phyloP scores from a whole-genome alignment of 2,329 filamentous ascomycete species.

The Phyllosticta ampelicida region DNA sequence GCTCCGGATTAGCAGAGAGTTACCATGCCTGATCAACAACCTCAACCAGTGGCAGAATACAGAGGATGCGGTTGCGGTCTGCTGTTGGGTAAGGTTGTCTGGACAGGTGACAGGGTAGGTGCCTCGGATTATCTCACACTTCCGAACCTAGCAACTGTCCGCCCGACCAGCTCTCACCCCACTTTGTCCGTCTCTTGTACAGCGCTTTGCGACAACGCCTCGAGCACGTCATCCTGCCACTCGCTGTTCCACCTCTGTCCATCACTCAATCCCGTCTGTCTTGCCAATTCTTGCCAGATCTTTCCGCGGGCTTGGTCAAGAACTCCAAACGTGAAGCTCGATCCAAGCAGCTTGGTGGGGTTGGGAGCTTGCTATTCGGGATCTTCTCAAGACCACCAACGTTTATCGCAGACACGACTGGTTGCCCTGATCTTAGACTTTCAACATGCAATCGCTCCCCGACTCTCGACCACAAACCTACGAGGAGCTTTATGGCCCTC shows the following conservation, averaged over 20 bases:
- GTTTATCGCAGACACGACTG: neutral
- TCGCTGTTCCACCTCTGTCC: neutral
- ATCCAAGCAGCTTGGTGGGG: neutral
- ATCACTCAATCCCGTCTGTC: neutral
- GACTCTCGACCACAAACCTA: slow-evolving; percentile 81
- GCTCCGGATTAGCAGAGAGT: too few relatives aligned
- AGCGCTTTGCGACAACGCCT: neutral
- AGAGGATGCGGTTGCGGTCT: neutral
- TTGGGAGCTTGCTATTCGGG: neutral
- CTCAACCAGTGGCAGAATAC: neutral
- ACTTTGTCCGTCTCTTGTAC: neutral
- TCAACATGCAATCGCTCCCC: slow-evolving; percentile 50
- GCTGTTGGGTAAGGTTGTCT: neutral
- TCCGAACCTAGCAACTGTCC: neutral
- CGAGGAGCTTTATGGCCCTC: slow-evolving; percentile 96
- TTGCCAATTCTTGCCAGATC: neutral
- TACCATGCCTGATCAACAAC: too few relatives aligned
- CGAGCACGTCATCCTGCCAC: neutral
- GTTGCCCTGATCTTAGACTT: neutral
- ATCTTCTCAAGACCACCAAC: neutral
- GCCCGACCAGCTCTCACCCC: neutral
- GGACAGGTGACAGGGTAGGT: neutral
- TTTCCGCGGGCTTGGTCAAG: neutral
- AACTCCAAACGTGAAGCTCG: neutral
- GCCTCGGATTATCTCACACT: neutral